Evolutionary conservation across 768 basidiomycete genomes (phyloP).

Genomic region (Psilocybe cyanescens): DNA sequence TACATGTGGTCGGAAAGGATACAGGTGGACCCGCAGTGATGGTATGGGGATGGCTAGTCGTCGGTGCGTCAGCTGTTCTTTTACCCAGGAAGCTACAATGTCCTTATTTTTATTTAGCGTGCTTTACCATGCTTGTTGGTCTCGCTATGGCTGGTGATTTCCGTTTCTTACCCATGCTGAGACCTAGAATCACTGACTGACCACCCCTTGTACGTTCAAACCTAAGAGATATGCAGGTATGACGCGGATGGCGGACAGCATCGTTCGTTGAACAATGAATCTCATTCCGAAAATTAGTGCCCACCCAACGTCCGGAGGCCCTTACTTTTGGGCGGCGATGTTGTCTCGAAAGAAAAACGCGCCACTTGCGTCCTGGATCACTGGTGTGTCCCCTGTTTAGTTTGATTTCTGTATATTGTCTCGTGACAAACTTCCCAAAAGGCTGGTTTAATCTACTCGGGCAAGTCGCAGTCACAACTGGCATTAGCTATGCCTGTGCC

Average conservation of each 20-base stretch:
- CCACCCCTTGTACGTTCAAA: background rate
- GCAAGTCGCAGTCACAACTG: constrained; percentile 79
- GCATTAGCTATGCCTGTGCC: constrained; percentile 71
- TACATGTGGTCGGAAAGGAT: constrained; percentile 39
- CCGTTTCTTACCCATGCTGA: background rate
- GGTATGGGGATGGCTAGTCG: constrained; percentile 77
- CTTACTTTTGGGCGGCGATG: constrained; percentile 86
- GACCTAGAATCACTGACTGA: background rate
- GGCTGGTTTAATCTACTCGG: constrained; percentile 77
- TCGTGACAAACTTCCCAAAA: constrained; percentile 11
- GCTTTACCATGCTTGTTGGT: constrained; percentile 74
- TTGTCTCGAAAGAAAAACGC: constrained; percentile 59
- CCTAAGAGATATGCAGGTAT: constrained; percentile 53
- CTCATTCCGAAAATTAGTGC: constrained; percentile 41
- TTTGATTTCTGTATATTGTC: background rate
- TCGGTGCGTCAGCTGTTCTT: constrained; percentile 30
- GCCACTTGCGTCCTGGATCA: constrained; percentile 73
- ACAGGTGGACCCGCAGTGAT: constrained; percentile 80
- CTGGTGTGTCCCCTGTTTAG: constrained; percentile 37
- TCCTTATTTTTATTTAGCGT: constrained; percentile 38
- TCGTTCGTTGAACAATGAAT: background rate
- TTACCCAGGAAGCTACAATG: background rate
- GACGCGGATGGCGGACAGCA: background rate
- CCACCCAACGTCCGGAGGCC: constrained; percentile 74
- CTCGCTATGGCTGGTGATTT: constrained; percentile 72